A percentile compares a stretch with the other conserved stretches of the same genome.
Conservation (phyloP, 306 rosid genomes). For the Spatholobus suberectus region DNA sequence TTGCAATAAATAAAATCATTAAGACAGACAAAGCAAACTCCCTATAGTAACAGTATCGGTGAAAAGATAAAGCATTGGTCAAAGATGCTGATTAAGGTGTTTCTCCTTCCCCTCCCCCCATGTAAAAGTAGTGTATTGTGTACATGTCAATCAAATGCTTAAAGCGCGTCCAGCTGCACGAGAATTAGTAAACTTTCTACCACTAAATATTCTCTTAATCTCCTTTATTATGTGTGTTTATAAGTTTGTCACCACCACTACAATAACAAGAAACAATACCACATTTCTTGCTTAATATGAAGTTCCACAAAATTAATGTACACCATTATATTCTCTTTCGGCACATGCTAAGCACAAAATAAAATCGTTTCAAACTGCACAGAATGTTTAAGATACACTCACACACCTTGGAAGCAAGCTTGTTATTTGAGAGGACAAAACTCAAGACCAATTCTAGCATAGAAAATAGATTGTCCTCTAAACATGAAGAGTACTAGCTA, state of each 20-base stretch:
- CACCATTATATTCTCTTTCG: neutral
- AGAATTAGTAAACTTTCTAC: neutral
- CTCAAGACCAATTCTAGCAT: slow-evolving; percentile 20
- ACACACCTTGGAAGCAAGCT: slow-evolving; percentile 14
- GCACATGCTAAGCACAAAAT: slow-evolving; percentile 7
- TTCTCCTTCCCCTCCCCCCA: slow-evolving; percentile 3
- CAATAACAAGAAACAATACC: slow-evolving; percentile 9
- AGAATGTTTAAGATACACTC: slow-evolving; percentile 12
- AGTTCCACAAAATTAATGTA: neutral
- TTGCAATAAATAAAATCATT: slow-evolving; percentile 40
- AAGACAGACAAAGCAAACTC: slow-evolving; percentile 33
- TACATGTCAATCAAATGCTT: neutral
- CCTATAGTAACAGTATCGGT: neutral
- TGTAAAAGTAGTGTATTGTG: neutral
- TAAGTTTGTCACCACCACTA: neutral
- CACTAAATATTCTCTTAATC: neutral
- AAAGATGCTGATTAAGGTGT: slow-evolving; percentile 18
- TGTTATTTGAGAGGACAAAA: slow-evolving; percentile 25
- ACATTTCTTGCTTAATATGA: neutral
- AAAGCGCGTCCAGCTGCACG: neutral
- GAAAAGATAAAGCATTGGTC: slow-evolving; percentile 26
- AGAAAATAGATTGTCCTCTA: slow-evolving; percentile 6
- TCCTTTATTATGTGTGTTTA: slow-evolving; percentile 3
- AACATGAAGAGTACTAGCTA: slow-evolving; percentile 3
- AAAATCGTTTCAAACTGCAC: slow-evolving; percentile 3